Evolutionary conservation across 768 basidiomycete species (phyloP), one percentile per base, ranked within the genome.

Genomic region (Boletales sp.): DNA sequence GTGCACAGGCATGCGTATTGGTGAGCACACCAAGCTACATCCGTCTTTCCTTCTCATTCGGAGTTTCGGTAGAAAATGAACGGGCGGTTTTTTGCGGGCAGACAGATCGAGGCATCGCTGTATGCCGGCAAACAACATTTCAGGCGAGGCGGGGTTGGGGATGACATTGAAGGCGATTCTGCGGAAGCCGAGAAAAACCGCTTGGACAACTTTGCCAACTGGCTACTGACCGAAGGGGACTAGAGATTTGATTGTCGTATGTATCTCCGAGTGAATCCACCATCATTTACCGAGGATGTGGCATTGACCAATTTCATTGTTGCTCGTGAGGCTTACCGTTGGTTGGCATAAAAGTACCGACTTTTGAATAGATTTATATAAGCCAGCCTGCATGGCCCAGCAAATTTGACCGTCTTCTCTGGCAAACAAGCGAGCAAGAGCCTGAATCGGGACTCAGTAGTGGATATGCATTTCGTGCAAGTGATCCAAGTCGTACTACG

Each of bases 1-100:
- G 91, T 50, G 97, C 97, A 5, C 86, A 94, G 67, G 95, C 93
- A 5, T 99, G 95, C 60, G 73, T 99, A 17, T 51, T 92, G 53
- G 93, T 90, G 56, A 56, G 87, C 75, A 27, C 40, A 44, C 34
- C 18, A 17, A 44, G 15, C n/a, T 39, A 11, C 19, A 35, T 41
- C 4, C 13, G 11, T 47, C 35, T 27, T 19, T 10, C 5, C 29
- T 30, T 15, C n/a, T 24, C 17, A 45, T 29, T 4, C n/a, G 35
- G 10, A 14, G 3, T 34, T 48, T 43, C 5, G 4, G 40, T 56
- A 94, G 89, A 95, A 87, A 84, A 97, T 97, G 93, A 81, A 94
- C 57, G 90, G 90, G 8, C 78, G 94, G 36, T 97, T 83, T 69
- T 98, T 97, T 62, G 87, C 84, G 24, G 91, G 91, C 12, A 79